Conservation (phyloP, 345 rosid species). For the Bruguiera sexangula region DNA sequence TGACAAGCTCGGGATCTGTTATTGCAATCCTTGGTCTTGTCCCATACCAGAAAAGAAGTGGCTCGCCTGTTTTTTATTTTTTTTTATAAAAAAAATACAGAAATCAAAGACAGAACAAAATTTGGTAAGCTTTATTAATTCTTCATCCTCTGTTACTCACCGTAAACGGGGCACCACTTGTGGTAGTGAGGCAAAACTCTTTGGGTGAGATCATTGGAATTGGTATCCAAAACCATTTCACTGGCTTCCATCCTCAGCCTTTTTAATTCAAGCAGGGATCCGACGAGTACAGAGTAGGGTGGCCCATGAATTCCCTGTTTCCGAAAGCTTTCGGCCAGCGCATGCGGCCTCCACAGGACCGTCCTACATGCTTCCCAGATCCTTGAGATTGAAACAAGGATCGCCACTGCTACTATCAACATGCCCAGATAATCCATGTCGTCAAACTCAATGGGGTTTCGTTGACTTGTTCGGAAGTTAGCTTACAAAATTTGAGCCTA, state of each 20-base stretch:
- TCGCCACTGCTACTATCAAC: not conserved
- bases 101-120: no score
- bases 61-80: constrained; percentile 44
- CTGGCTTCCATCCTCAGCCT: constrained; percentile 17
- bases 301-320: constrained; percentile 38
- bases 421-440: constrained; percentile 14
- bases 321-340: constrained; percentile 17
- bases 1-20: constrained; percentile 70
- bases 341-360: constrained; percentile 32
- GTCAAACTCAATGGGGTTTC: not conserved
- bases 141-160: constrained; percentile 4
- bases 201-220: constrained; percentile 26
- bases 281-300: constrained; percentile 19
- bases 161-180: constrained; percentile 26
- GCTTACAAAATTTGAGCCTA: no score
- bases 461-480: no score
- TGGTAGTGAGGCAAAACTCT: constrained; percentile 30
- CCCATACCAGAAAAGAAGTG: constrained; percentile 73
- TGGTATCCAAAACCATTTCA: constrained; percentile 12
- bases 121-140: not conserved
- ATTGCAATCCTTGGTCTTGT: constrained; percentile 65
- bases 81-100: no score
- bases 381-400: constrained; percentile 8
- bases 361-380: constrained; percentile 9
- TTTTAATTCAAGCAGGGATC: constrained; percentile 27